phyloP scores from a whole-genome alignment of 2,329 filamentous ascomycete species.

The Ophiognomonia clavigignenti-juglandacearum region DNA sequence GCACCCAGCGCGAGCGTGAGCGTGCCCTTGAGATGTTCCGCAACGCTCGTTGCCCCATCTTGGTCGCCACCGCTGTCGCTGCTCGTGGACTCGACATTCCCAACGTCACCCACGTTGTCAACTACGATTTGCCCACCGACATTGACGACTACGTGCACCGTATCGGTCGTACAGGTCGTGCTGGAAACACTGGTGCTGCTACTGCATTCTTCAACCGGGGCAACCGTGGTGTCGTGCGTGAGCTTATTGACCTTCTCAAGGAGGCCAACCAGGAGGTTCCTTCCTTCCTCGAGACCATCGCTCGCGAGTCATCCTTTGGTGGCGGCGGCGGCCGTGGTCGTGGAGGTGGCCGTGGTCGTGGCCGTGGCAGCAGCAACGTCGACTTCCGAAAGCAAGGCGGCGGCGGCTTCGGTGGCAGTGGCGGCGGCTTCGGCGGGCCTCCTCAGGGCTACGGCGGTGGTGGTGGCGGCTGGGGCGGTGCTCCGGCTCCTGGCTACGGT shows the following conservation, averaged over 20 bases:
- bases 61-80: constrained; percentile 95
- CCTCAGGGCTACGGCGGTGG: constrained; percentile 22
- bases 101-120: constrained; percentile 95
- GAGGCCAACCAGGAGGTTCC: constrained; percentile 98
- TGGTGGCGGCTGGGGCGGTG: constrained; percentile 30
- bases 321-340: constrained; percentile 60
- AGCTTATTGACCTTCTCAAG: constrained; percentile 95
- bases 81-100: constrained; percentile 89
- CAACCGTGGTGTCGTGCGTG: constrained; percentile 95
- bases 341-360: constrained; percentile 60
- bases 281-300: constrained; percentile 91
- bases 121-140: constrained; percentile 98
- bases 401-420: constrained; percentile 38
- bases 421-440: constrained; percentile 34
- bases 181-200: constrained; percentile 95
- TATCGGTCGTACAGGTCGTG: constrained; percentile 99
- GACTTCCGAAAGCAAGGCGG: constrained; percentile 44
- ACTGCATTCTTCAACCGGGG: constrained; percentile 99
- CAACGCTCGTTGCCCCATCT: constrained; percentile 88
- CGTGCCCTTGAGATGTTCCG: constrained; percentile 97
- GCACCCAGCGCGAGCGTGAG: constrained; percentile 98
- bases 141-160: constrained; percentile 99
- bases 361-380: constrained; percentile 50
- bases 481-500: constrained; percentile 19
- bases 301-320: constrained; percentile 87